Percentiles rank a stretch among this genome's conserved stretches.
These are phyloP conservation scores for Naganishia kalamii DNA, from an alignment of 768 basidiomycete genomes.

Conservation along the genomic window DNA sequence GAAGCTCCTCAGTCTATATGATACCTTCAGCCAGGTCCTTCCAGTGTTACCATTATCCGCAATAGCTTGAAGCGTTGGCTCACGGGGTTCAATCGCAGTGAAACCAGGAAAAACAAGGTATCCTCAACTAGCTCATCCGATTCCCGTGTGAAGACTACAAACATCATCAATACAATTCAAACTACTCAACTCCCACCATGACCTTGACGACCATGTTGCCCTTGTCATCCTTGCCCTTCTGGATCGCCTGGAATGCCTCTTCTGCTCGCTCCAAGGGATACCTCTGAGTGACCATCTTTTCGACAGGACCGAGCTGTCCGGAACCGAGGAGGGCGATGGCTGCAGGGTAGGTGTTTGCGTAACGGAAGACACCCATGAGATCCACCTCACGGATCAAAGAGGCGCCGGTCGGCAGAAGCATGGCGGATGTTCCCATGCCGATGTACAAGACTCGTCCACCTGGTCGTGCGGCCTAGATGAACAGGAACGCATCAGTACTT, in stretches of 20 bases:
- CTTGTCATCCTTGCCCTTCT: constrained; percentile 66
- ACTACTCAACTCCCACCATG: constrained; percentile 54
- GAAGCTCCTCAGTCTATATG: no score
- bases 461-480: constrained; percentile 65
- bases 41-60: no score
- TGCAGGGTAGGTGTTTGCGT: constrained; percentile 82
- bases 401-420: constrained; percentile 71
- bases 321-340: constrained; percentile 71
- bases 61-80: no score
- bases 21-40: no score
- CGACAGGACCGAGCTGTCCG: constrained; percentile 60
- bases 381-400: constrained; percentile 86
- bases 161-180: no score
- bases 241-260: constrained; percentile 74
- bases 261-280: constrained; percentile 58
- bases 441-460: constrained; percentile 89
- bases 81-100: no score
- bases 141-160: no score
- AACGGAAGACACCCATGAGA: constrained; percentile 76
- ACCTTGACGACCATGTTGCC: constrained; percentile 85
- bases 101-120: no score
- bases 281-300: constrained; percentile 59
- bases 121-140: no score
- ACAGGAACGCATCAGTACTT: background rate
- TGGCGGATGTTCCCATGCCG: constrained; percentile 86